Percentiles rank a stretch among this genome's conserved stretches.
Conservation (phyloP, 78 protist species). For the Speleostelium caveatum region DNA sequence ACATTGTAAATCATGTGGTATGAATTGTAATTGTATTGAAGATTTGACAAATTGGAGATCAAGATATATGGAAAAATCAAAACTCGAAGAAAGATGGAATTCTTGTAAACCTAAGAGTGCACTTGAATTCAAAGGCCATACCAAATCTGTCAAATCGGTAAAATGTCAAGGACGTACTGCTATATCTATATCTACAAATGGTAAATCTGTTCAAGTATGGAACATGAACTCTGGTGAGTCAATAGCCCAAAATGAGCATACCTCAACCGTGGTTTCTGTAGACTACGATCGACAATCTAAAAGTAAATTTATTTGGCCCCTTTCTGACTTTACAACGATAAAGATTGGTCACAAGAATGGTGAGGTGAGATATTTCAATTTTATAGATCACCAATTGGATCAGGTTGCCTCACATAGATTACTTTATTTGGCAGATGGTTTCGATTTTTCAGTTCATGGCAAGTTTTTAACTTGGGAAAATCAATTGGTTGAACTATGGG, state of each 20-base stretch:
- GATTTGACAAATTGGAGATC: slow-evolving; percentile 38
- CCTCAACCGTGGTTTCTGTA: slow-evolving; percentile 2
- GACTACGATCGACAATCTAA: slow-evolving; percentile 41
- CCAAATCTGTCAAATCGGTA: slow-evolving; percentile 1
- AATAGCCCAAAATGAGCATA: slow-evolving; percentile 12
- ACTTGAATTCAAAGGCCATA: slow-evolving; percentile 6
- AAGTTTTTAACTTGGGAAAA: slow-evolving; percentile 47
- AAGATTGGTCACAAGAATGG: slow-evolving; percentile 66
- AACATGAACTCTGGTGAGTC: slow-evolving; percentile 58
- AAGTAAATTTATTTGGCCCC: slow-evolving; percentile 58
- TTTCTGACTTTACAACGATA: slow-evolving; percentile 50
- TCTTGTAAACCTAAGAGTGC: slow-evolving; percentile 11
- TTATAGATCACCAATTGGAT: neutral
- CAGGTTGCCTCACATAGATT: neutral
- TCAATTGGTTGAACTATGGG: slow-evolving; percentile 32
- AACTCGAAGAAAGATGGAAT: slow-evolving; percentile 43
- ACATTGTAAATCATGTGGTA: neutral
- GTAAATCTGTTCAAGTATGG: slow-evolving; percentile 22
- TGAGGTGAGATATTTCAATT: slow-evolving; percentile 6
- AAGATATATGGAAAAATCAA: neutral
- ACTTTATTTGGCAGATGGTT: slow-evolving; percentile 41
- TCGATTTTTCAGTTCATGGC: slow-evolving; percentile 40
- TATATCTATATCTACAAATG: slow-evolving; percentile 4
- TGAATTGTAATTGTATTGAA: neutral
- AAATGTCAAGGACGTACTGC: slow-evolving; percentile 49